A percentile compares a stretch with the other conserved stretches of the same genome.
phyloP scores from a whole-genome alignment of 345 rosid genomes.

The rapeseed (Brassica napus) region DNA sequence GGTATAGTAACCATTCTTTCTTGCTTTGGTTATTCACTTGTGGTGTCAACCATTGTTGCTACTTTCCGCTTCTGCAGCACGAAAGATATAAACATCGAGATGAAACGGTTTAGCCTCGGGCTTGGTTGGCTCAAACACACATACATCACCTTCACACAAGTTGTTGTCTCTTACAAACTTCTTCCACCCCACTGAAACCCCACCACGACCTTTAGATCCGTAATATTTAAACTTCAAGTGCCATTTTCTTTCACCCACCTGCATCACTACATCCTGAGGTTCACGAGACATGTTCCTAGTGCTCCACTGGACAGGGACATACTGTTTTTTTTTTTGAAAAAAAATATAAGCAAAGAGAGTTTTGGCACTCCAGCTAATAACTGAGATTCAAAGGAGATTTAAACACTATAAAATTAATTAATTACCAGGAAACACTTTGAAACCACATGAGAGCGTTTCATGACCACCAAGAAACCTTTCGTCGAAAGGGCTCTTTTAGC shows the following conservation, averaged over 20 bases:
- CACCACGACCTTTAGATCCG: conserved; percentile 18
- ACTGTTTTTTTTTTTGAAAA: background rate
- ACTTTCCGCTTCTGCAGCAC: conserved; percentile 26
- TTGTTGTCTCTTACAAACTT: conserved; percentile 28
- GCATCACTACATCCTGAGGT: conserved; percentile 33
- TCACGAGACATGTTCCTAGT: background rate
- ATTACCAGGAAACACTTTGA: conserved; percentile 43
- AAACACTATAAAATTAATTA: background rate
- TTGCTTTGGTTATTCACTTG: conserved; percentile 5
- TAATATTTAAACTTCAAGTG: background rate
- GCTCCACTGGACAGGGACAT: conserved; percentile 28
- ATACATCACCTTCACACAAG: conserved; percentile 20
- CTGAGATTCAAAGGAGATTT: background rate
- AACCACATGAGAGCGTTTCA: conserved; percentile 50
- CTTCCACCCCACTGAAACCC: conserved; percentile 34
- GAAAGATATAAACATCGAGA: conserved; percentile 24
- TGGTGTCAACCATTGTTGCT: conserved; percentile 17
- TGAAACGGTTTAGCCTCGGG: conserved; percentile 12
- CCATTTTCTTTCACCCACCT: conserved; percentile 29
- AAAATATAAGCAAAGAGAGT: background rate
- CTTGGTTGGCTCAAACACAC: conserved; percentile 33
- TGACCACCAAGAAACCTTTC: conserved; percentile 44
- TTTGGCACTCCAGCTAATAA: too few species aligned
- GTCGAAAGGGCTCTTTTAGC: conserved; percentile 39
- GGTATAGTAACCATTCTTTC: background rate